Evolutionary conservation across 129 eudicot species (phyloP), one percentile per base, ranked within the genome.

Genomic region (Logfia minima): DNA sequence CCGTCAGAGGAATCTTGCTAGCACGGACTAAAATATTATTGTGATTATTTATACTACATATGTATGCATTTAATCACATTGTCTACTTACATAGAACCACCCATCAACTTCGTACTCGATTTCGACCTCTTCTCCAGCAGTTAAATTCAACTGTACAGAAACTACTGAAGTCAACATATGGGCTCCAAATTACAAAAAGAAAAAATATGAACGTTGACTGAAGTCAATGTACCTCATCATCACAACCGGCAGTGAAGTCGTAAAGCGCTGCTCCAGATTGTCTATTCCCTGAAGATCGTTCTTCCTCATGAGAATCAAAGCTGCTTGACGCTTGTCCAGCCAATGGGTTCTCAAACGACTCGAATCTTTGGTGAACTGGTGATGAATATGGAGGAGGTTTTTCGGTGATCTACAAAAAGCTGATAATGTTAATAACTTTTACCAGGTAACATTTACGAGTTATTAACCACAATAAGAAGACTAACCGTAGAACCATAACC

Each of bases 51-150:
- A 71, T 75, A 18, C 59, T 26, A 6, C 17, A 21, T 63, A 34
- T 70, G 23, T 19, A 43, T 23, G 26, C 21, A 56, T 72, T 52
- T 7, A 53, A 19, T 14, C 8, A 59, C 29, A 23, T 58, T 45
- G 72, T 78, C 65, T 81, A 87, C 98, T 94, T 89, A 91, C 98
- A 86, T 87, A 89, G 85, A 84, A 94, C 98, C 97, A 94, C 83
- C 98, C 98, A 86, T 94, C 98, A 37, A 94, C 98, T 87, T 94
- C 98, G 31, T 94, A 82, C 68, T 94, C 98, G 72, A 94, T 94
- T 72, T 91, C 97, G 11, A 94, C 86, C 65, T 88, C 98, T 77
- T 93, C 98, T 28, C 98, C 98, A 62, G 98, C 91, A 37, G 97
- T 89, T 32, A 94, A 87, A 79, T 83, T 89, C 67, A 93, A 87